Base-by-base conservation (phyloP, 1,284 basidiomycete genomes). In the Ganoderma sp. region DNA sequence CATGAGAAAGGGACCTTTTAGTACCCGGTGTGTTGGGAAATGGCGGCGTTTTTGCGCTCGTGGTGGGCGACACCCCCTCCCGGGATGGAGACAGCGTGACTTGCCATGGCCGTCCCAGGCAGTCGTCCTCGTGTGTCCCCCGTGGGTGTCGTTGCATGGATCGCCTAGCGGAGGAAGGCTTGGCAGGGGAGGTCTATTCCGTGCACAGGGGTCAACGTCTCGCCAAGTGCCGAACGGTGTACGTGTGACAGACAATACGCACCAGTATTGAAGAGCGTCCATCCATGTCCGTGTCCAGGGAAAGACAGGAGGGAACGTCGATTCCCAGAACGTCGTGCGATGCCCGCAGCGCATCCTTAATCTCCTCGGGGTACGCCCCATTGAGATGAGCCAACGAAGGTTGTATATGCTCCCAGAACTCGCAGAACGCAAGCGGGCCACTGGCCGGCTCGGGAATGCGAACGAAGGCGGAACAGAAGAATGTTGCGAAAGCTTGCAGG, bases 391-490 rank as follows among this genome's bases (percentile, higher is more conserved):
- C 42, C 9, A 75, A 39, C 1, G 65, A 58, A 1, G 73, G 69
- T 12, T 66, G 61, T 19, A 72, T 56, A 22, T 59, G 25, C 1
- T 32, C 50, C 75, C 75, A 76, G 43, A 76, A 76, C 1, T 68
- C 62, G 63, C 58, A 69, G 70, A 90, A 90, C 0, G 84, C 81
- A 9, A 83, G 71, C 0, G 84, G 83, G 3, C 85, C 88, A 19
- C 80, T 76, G 6, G 82, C 84, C 1, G 84, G 82, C 1, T 77
- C 71, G 0, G 82, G 82, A 48, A 85, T 80, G 28, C 82, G 84
- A 15, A 79, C 75, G 75, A 89, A 87, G 0, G 82, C 82, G 34
- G 87, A 82, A 32, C 79, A 74, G 9, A 89, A 75, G 72, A 88
- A 82, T 28, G 75, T 75, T 48, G 83, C 79, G 19, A 84, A 75